Conservation (phyloP, 2,329 filamentous ascomycete species). For the Cercospora zeae-maydis region DNA sequence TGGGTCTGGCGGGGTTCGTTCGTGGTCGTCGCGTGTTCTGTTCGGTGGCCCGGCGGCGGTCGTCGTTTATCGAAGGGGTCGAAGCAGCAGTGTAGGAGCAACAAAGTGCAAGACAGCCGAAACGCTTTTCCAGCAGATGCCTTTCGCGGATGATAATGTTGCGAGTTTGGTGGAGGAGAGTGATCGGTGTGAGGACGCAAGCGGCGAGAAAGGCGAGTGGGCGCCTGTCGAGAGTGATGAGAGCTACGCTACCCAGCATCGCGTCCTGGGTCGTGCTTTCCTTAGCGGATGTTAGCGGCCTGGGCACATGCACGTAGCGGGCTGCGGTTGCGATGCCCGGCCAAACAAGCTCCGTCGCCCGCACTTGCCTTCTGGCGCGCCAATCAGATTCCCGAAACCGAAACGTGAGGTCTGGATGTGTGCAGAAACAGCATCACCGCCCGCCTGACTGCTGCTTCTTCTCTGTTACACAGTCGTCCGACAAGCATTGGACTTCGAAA, state of each 20-base stretch:
- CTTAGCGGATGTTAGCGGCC: neutral
- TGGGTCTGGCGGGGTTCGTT: neutral
- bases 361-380: constrained; percentile 3
- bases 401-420: neutral
- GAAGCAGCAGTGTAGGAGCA: neutral
- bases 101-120: neutral
- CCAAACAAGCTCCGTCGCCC: constrained; percentile 4
- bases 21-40: neutral
- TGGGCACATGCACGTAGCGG: constrained; percentile 1
- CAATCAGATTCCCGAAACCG: neutral
- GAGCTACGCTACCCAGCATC: neutral
- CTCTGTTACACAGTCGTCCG: neutral
- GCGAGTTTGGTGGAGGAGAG: neutral
- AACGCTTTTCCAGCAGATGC: neutral
- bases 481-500: neutral
- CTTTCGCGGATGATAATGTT: neutral
- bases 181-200: neutral
- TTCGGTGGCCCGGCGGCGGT: neutral
- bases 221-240: neutral
- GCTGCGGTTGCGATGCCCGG: neutral
- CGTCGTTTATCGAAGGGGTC: neutral
- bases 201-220: neutral
- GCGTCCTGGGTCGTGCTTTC: neutral
- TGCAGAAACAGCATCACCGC: neutral
- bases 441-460: neutral